These are phyloP conservation scores for Huntiella moniliformis DNA, from an alignment of 2,329 filamentous ascomycete genomes.

Conservation along the genomic window DNA sequence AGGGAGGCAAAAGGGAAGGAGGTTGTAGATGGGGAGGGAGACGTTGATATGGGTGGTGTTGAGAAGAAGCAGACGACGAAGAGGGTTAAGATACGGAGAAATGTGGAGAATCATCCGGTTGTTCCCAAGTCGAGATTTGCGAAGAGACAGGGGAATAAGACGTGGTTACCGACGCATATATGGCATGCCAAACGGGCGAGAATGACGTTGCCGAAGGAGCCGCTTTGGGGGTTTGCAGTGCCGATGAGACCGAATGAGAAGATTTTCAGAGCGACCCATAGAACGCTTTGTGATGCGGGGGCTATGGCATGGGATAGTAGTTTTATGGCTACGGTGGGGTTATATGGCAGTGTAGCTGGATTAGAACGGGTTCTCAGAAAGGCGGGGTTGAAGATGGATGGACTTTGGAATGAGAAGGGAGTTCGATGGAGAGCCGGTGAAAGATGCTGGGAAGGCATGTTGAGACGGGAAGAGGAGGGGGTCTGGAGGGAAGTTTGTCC, in stretches of 20 bases:
- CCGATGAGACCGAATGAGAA: constrained; percentile 78
- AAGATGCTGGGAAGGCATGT: constrained; percentile 28
- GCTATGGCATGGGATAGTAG: constrained; percentile 84
- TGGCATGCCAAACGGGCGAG: constrained; percentile 85
- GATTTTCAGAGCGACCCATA: constrained; percentile 71
- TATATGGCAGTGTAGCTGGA: constrained; percentile 48
- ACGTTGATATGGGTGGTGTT: constrained; percentile 2
- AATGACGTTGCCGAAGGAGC: constrained; percentile 62
- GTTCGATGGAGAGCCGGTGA: constrained; percentile 48
- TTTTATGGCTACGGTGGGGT: constrained; percentile 71
- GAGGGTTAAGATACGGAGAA: constrained; percentile 50
- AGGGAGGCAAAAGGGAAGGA: constrained; percentile 18
- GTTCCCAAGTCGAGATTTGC: constrained; percentile 48
- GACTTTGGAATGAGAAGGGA: constrained; percentile 43
- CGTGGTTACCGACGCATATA: constrained; percentile 84
- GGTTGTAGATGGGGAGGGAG: constrained; percentile 14
- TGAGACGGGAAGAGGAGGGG: constrained; percentile 36
- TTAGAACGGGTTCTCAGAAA: constrained; percentile 47
- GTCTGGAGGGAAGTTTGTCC: constrained; percentile 44
- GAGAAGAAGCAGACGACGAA: background rate
- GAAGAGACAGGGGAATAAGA: constrained; percentile 73
- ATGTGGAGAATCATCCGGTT: constrained; percentile 43
- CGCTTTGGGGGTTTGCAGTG: constrained; percentile 79
- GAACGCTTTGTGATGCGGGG: constrained; percentile 55
- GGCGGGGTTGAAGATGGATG: constrained; percentile 41